Conservation (phyloP, 768 basidiomycete genomes). For the Russula emetica region DNA sequence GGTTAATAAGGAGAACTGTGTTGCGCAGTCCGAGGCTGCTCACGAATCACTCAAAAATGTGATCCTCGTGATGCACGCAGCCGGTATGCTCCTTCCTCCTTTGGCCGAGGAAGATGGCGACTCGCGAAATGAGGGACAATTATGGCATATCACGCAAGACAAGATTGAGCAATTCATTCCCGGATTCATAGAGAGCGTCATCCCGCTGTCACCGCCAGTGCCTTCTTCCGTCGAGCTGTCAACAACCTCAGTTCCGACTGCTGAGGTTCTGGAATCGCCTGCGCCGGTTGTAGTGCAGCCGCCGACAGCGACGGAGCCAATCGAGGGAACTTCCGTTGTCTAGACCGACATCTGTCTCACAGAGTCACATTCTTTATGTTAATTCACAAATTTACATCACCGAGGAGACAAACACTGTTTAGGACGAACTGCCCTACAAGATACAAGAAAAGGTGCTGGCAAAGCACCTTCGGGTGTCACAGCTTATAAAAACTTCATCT, state of each 20-base stretch:
- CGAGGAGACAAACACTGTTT: not conserved
- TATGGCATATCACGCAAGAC: conserved; percentile 85
- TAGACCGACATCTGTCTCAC: not conserved
- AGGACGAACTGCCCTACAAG: not conserved
- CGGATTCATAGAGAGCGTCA: conserved; percentile 74
- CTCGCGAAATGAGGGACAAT: conserved; percentile 55
- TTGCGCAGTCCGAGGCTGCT: conserved; percentile 79
- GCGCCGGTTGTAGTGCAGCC: not conserved
- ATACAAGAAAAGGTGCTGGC: not conserved
- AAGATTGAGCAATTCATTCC: conserved; percentile 89
- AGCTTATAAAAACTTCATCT: conserved; percentile 20
- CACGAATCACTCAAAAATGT: conserved; percentile 97
- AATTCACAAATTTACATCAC: not conserved
- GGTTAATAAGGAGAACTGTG: conserved; percentile 4
- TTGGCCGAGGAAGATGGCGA: conserved; percentile 37
- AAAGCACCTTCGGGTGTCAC: not conserved
- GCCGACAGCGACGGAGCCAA: not conserved
- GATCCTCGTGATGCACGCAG: conserved; percentile 91
- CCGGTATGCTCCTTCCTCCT: conserved; percentile 73
- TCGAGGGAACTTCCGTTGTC: not conserved
- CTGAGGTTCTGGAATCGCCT: not conserved
- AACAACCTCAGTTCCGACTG: not conserved
- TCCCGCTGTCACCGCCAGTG: conserved; percentile 41
- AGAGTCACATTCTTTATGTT: not conserved
- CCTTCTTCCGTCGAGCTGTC: conserved; percentile 14